Evolutionary conservation across 805 yeast species (phyloP), one percentile per base, ranked within the genome.

Genomic region (Candida arabinofermentans): DNA sequence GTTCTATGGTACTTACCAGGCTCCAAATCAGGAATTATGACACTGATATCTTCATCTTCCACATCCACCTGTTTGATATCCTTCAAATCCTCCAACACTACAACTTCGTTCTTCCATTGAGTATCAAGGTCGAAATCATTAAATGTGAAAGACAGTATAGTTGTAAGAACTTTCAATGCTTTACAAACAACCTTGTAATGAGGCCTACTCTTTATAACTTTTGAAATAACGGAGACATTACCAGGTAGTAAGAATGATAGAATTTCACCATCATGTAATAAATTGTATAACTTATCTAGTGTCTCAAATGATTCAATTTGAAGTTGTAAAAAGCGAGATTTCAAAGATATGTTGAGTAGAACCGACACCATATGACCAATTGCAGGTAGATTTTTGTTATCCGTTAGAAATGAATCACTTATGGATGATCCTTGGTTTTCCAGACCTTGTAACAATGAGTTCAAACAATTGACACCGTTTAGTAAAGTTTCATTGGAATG

Each of bases 191-290:
- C 69, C 14, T 62, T 59, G 40, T 63, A 69, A 40, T 74, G 73
- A 1, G 67, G 59, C 8, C 43, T 52, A n/a, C 50, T 44, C 16
- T 47, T 53, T 0, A 72, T 41, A 5, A 72, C 44, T 41, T 71
- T 75, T 2, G 72, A 60, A 31, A 75, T 49, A 0, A 62, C 49
- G 0, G 81, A 75, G 0, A 75, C 70, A 30, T 64, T 72, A 3
- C 81, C 81, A 0, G 82, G 82, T 17, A 75, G 52, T 37, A 76
- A 66, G 48, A 68, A 65, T 0, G 80, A 73, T 3, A 75, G 38
- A 2, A 68, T 53, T 42, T 76, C 81, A 10, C 79, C 80, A 53
- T 74, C 72, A 16, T 61, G 58, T 4, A 70, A 34, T 7, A 61
- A 47, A 19, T 53, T 54, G 44, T 67, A 75, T 1, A 74, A 41